Evolutionary conservation across 768 basidiomycete genomes (phyloP), one percentile per base, ranked within the genome.

Genomic region (Gymnopilus dilepis): DNA sequence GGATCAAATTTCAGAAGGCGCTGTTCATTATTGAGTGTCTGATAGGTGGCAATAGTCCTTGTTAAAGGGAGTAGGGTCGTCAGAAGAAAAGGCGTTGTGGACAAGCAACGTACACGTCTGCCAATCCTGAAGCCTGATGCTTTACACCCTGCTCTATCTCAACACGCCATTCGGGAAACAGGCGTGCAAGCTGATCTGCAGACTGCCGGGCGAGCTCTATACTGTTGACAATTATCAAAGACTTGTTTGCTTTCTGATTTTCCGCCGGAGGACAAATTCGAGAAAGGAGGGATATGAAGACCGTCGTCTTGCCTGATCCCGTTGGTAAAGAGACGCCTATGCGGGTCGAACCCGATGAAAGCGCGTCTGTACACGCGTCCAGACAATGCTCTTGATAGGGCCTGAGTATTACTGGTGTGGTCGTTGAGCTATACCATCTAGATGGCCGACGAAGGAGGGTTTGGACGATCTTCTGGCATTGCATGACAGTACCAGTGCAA

Each of bases 111-210:
- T 75, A 96, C 92, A 97, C 85, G 71, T 98, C 94, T 40, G 97
- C 95, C 24, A 69, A 56, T 6, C 96, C 97, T 28, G 86, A 85
- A 3, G 95, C 94, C 43, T 77, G 82, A 64, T 94, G 82, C 68
- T 84, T 88, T 17, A 71, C 66, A 3, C 94, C 94, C 74, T 99
- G 97, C 74, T 99, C 97, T 52, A 99, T 91, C 75, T 99, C 96
- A 2, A 98, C 89, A 11, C 75, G 81, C 86, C 91, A 89, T 4
- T 85, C 74, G 1, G 94, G 91, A 68, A 88, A 87, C 31, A 92
- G 73, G 26, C 76, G 74, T 61, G 78, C 72, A 7, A 92, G 90
- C 66, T 94, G 92, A 19, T 78, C 77, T 12, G 92, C 91, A 5
- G 95, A 89, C 73, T 99, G 97, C 41, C 83, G 82, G 3, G 95